Base-by-base conservation (phyloP, 352 stramenopile species). In the Saprolegnia parasitica region DNA sequence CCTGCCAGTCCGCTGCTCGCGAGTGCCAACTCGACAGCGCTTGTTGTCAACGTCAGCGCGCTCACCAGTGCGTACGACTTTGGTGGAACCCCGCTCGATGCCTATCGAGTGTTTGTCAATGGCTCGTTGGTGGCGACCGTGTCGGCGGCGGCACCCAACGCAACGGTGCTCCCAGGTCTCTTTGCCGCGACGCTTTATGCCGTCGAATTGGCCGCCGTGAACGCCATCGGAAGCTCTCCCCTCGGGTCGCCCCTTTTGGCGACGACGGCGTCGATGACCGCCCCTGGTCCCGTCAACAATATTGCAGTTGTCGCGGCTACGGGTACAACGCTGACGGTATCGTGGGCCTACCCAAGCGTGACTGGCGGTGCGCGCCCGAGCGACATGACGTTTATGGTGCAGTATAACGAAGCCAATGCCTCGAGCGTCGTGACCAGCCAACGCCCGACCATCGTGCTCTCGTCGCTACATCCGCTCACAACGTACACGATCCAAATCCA, bases 31-130 rank as follows among this genome's bases (percentile, higher is more conserved):
- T n/a, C 42, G 3, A 49, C 42, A 49, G 35, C 16, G 32, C 13
- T 63, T 26, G 13, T 37, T 61, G 26, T 63, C 11, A 32, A 37
- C 18, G 35, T 63, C 40, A 29, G 24, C 35, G n/a, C 13, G 20
- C 5, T 29, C 3, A 32, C 42, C 8, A 23, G 16, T 29, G 21
- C 1, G 9, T 63, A 49, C 35, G 56, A 63, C 56, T 46, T 20
- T 49, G 56, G 56, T 3, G 56, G 56, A 5, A 49, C 29, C 10
- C 56, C 56, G 5, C 16, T 63, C 3, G 21, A 18, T 5, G 29
- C 16, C 13, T 29, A 37, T 29, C 42, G 23, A 29, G 35, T 63
- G n/a, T 63, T 46, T 32, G 24, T 63, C 18, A 63, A 63, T 32
- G 40, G 40, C 35, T 10, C 46, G 4, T 37, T 46, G 2, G n/a